These are phyloP conservation scores for Penicillium nordicum DNA, from an alignment of 2,329 filamentous ascomycete genomes.

Conservation along the genomic window DNA sequence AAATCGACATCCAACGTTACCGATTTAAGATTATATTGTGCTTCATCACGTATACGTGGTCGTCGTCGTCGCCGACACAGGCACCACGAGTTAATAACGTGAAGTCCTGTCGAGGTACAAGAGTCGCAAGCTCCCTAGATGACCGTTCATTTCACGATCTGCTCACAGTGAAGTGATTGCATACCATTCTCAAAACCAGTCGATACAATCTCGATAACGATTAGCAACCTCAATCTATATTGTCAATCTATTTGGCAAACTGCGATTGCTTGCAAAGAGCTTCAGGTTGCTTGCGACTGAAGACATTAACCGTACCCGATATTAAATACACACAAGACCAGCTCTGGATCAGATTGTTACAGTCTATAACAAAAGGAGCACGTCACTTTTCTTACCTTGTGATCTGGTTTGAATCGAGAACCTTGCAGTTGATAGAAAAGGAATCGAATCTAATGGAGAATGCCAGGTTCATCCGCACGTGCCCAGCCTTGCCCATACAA, in stretches of 20 bases:
- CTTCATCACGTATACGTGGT: background rate
- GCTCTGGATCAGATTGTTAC: background rate
- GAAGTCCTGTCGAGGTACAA: background rate
- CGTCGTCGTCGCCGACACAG: too few species aligned
- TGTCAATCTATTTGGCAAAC: background rate
- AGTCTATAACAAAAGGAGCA: background rate
- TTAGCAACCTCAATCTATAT: background rate
- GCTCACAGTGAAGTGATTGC: background rate
- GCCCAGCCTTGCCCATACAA: background rate
- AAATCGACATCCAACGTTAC: background rate
- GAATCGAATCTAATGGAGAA: background rate
- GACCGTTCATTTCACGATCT: background rate
- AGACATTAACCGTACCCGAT: background rate
- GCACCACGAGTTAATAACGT: too few species aligned
- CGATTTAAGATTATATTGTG: background rate
- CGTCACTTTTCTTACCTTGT: background rate
- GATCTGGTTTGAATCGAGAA: background rate
- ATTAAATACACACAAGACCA: background rate
- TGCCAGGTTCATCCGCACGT: background rate
- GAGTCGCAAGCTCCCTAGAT: background rate
- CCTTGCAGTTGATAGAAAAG: background rate
- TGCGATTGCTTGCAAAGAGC: background rate
- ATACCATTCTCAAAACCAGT: background rate
- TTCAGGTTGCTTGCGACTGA: background rate
- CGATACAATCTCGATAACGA: background rate